Evolutionary conservation across 495 filamentous ascomycete species (phyloP), one percentile per base, ranked within the genome.

Genomic region (Talaromyces borbonicus): DNA sequence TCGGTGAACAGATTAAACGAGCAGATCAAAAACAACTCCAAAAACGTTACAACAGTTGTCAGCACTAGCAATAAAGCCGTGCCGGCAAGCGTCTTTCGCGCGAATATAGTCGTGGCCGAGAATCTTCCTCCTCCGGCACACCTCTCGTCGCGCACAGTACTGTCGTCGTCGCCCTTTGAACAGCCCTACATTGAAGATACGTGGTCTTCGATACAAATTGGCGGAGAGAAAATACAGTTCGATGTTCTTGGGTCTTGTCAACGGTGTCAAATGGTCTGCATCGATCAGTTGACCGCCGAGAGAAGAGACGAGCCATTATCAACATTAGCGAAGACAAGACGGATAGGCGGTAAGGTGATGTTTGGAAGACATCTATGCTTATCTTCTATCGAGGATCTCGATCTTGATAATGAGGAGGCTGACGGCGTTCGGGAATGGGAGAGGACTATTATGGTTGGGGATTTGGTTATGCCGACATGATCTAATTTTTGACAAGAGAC

Each of bases 181-280:
- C 61, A 70, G 40, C 77, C 80, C 0, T 84, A 79, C 50, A 62
- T 67, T 15, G 74, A 77, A 53, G 74, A 77, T 38, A 46, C 48
- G 8, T 78, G 74, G 74, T 49, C 57, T 2, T 57, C 48, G 8
- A 24, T 74, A 22, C 55, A 52, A 1, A 65, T 74, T 18, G 66
- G 67, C 0, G 48, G 63, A 0, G 46, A 54, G 5, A 48, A 59
- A 29, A 46, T 69, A 27, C 55, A 65, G 2, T 83, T 87, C 43
- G 71, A 85, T 53, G 77, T 90, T 49, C 66, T 96, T 4, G 90
- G 87, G 0, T 74, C 80, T 15, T 98, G 92, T 55, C 74, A 89
- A 27, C 67, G 92, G 12, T 98, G 92, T 50, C 88, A 95, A 54
- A 95, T 98, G 87, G 83, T 98, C 9, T 96, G 90, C 57, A 76